Evolutionary conservation across 257 asterid species (phyloP).

Genomic region (Galeopsis tetrahit): DNA sequence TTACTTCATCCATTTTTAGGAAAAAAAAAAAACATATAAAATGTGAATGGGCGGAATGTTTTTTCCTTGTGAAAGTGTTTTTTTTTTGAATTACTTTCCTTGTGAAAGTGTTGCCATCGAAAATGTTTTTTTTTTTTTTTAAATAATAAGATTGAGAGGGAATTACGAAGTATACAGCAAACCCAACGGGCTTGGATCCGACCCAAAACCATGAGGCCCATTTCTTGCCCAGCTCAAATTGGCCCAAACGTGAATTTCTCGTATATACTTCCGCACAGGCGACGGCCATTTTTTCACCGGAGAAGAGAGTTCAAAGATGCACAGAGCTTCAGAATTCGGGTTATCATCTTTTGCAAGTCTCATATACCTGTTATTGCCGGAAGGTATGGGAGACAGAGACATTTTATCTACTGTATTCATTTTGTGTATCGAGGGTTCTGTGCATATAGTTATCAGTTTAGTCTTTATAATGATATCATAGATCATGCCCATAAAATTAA

Average conservation of each 20-base stretch:
- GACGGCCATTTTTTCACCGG: slow-evolving; percentile 7
- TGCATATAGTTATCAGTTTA: slow-evolving; percentile 1
- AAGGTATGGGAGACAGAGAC: slow-evolving; percentile 29
- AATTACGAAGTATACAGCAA: too few relatives aligned
- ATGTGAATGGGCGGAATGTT: too few relatives aligned
- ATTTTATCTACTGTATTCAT: neutral
- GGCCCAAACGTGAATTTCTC: neutral
- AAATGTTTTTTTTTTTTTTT: too few relatives aligned
- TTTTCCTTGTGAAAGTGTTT: too few relatives aligned
- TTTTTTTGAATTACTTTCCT: too few relatives aligned
- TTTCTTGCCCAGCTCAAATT: neutral
- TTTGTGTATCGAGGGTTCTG: slow-evolving; percentile 16
- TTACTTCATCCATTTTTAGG: too few relatives aligned
- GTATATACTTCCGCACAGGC: neutral
- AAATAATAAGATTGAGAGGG: too few relatives aligned
- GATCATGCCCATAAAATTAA: too few relatives aligned
- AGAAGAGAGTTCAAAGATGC: slow-evolving; percentile 30
- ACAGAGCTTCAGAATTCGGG: slow-evolving; percentile 31
- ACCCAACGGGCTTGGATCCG: too few relatives aligned
- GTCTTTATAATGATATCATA: too few relatives aligned
- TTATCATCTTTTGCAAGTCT: slow-evolving; percentile 24
- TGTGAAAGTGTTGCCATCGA: too few relatives aligned
- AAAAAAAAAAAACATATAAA: too few relatives aligned
- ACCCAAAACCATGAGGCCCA: neutral
- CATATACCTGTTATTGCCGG: neutral